These are phyloP conservation scores for Prunus yedoensis DNA, from an alignment of 331 rosid genomes.

Conservation along the genomic window DNA sequence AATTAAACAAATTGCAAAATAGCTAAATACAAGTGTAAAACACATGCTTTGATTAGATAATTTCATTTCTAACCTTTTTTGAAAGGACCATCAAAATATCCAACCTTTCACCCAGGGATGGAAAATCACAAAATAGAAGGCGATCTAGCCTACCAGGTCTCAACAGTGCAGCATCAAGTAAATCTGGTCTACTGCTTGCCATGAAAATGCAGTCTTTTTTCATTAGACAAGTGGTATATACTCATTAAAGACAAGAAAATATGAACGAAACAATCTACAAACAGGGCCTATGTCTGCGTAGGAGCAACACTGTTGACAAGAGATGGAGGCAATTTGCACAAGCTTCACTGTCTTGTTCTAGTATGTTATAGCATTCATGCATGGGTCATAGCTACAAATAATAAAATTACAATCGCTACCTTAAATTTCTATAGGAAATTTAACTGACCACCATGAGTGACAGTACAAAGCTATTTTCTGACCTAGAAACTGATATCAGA, in stretches of 20 bases:
- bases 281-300: too few relatives aligned
- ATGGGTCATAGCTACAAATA: neutral
- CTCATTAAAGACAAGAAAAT: neutral
- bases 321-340: neutral
- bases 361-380: neutral
- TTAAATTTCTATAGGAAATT: neutral
- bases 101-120: conserved; percentile 71
- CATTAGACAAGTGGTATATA: conserved; percentile 7
- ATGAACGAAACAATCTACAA: neutral
- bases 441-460: neutral
- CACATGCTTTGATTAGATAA: conserved; percentile 3
- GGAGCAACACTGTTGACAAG: neutral
- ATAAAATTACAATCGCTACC: neutral
- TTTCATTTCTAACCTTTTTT: conserved; percentile 56
- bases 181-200: conserved; percentile 92
- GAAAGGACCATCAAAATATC: conserved; percentile 89
- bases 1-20: neutral
- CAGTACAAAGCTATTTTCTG: neutral
- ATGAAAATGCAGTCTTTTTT: conserved; percentile 21
- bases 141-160: conserved; percentile 97
- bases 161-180: conserved; percentile 91
- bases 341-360: neutral
- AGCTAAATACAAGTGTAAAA: conserved; percentile 5
- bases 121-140: conserved; percentile 91
- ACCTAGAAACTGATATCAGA: neutral